Evolutionary conservation across 1,139 yeast genomes (phyloP).

Genomic region (Yamadazyma atlantica): DNA sequence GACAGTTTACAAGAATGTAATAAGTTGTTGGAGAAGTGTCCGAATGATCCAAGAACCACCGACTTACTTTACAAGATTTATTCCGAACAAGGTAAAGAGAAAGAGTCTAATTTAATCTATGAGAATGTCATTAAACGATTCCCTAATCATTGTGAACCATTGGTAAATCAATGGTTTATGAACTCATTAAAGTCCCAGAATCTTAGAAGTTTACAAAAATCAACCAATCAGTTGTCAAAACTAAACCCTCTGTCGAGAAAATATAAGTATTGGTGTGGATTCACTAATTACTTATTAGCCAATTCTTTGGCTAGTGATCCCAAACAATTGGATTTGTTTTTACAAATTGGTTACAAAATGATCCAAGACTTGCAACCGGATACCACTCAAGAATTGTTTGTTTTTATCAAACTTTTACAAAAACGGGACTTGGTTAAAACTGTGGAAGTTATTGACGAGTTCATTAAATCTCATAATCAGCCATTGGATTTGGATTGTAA

Average conservation of each 20-base stretch:
- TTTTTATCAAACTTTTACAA: conserved; percentile 46
- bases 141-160: conserved; percentile 38
- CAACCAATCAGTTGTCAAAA: conserved; percentile 43
- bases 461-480: conserved; percentile 27
- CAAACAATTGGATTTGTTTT: conserved; percentile 38
- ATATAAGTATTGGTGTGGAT: conserved; percentile 50
- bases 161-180: conserved; percentile 51
- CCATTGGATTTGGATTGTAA: conserved; percentile 57
- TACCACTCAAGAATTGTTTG: conserved; percentile 59
- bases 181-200: conserved; percentile 32
- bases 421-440: conserved; percentile 10
- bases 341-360: conserved; percentile 56
- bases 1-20: conserved; percentile 46
- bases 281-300: conserved; percentile 35
- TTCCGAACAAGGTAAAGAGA: conserved; percentile 29
- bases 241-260: conserved; percentile 24
- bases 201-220: conserved; percentile 43
- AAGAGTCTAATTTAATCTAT: conserved; percentile 44
- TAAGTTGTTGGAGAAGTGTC: conserved; percentile 43
- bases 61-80: conserved; percentile 45
- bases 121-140: conserved; percentile 58
- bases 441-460: conserved; percentile 28
- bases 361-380: conserved; percentile 45
- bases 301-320: conserved; percentile 32
- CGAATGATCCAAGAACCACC: conserved; percentile 56